Evolutionary conservation across 2,329 filamentous ascomycete species (phyloP).

Genomic region (Biscogniauxia marginata): DNA sequence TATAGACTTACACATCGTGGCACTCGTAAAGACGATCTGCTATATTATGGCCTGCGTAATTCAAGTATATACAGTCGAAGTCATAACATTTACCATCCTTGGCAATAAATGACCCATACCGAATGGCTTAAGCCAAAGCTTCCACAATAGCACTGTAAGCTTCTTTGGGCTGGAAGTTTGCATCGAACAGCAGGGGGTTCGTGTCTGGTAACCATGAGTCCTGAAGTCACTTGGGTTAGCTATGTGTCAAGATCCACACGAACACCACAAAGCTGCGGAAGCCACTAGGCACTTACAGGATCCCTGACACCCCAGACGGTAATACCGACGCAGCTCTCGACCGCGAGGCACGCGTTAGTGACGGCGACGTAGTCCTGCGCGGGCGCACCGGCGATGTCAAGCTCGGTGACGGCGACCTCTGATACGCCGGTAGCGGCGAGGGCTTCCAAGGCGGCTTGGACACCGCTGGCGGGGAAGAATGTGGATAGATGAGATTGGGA

Average conservation of each 20-base stretch:
- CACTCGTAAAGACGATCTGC: too few relatives aligned
- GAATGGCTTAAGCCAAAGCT: conserved; percentile 10
- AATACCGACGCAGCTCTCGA: conserved; percentile 49
- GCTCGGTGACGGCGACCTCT: conserved; percentile 55
- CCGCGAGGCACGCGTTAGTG: conserved; percentile 44
- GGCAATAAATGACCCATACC: too few relatives aligned
- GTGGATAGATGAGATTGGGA: conserved; percentile 47
- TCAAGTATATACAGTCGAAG: background rate
- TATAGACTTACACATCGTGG: too few relatives aligned
- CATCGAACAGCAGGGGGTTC: conserved; percentile 29
- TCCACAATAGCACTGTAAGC: conserved; percentile 29
- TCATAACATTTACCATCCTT: background rate
- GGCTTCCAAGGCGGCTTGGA: conserved; percentile 40
- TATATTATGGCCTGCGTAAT: too few relatives aligned
- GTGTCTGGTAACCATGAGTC: conserved; percentile 11
- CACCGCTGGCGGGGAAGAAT: conserved; percentile 37
- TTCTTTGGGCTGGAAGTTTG: conserved; percentile 32
- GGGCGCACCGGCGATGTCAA: conserved; percentile 50
- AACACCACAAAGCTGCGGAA: background rate
- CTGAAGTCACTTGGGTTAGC: background rate
- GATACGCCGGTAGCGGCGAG: conserved; percentile 40
- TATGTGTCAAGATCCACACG: background rate
- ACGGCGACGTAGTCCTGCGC: conserved; percentile 43
- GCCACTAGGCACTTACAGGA: background rate
- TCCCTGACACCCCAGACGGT: conserved; percentile 41